Base-by-base conservation (phyloP, 192 early-diverging fungal genomes). In the Irineochytrium annulatum region DNA sequence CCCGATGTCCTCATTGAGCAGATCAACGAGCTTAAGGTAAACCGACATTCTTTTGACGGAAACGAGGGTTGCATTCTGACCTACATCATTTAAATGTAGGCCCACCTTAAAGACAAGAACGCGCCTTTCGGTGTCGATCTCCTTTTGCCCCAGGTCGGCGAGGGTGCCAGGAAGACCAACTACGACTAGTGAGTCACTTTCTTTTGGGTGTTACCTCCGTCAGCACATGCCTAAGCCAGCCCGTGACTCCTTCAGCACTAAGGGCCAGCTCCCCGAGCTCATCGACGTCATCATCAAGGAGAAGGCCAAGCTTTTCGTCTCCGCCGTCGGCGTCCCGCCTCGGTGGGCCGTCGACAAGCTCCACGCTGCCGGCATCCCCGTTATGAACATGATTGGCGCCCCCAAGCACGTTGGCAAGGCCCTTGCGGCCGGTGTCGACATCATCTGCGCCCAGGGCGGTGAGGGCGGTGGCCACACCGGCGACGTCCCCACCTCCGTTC, bases 381-480 rank as follows among this genome's bases (percentile, higher is more conserved):
- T 76, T 39, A 77, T 77, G 75, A 77, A 77, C 69, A 77, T 77
- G 75, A 65, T 77, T 48, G 72, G 75, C 27, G 70, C 75, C 0
- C 69, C 73, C 17, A 77, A 77, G 43, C 75, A 77, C 55, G 73
- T 67, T 19, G 8, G 13, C 14, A 77, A 77, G 37, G 73, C 73
- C 2, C 22, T 77, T 37, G 75, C 52, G 3, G 72, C 68, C 26
- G 75, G 75, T 22, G 68, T 71, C 17, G 75, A 77, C 46, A 76
- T 75, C 41, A 72, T 77, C 52, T 71, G 72, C 49, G 71, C 68
- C 2, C 75, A 77, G 54, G 75, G 75, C 41, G 66, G 74, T 43
- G 75, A 77, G 39, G 75, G 75, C 31, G 75, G 75, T 31, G 75
- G 75, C 29, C 75, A 77, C 65, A 77, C 75, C 11, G 75, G 75